Percentiles rank a stretch among this genome's conserved stretches.
phyloP scores from a whole-genome alignment of 192 early-diverging fungal species.

The Obelidium mucronatum region DNA sequence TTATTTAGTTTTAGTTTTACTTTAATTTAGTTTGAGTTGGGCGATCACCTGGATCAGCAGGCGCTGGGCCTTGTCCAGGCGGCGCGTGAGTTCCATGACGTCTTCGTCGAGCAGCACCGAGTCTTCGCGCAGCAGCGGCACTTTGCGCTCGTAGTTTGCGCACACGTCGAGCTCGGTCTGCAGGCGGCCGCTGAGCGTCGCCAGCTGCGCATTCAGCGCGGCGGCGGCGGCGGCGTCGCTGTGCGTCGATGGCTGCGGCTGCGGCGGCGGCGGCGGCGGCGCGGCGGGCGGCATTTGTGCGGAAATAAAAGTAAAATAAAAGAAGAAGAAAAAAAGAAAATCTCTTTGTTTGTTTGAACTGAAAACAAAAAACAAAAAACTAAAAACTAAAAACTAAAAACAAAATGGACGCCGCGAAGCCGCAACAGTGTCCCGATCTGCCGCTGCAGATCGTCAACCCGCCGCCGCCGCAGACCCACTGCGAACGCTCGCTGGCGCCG shows the following conservation, averaged over 20 bases:
- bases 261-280: not conserved
- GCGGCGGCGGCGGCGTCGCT: not conserved
- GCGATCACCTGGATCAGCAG: conserved; percentile 29
- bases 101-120: conserved; percentile 36
- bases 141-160: conserved; percentile 17
- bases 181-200: not conserved
- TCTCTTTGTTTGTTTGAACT: not conserved
- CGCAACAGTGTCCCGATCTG: no score
- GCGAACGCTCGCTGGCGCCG: conserved; percentile 8
- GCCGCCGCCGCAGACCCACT: not conserved
- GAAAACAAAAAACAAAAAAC: not conserved
- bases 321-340: no score
- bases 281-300: not conserved
- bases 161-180: conserved; percentile 4
- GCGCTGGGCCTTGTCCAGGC: conserved; percentile 30
- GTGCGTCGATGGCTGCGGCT: not conserved
- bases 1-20: no score
- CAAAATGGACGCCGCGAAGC: no score
- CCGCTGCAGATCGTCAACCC: not conserved
- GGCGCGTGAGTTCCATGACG: conserved; percentile 23
- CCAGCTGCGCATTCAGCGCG: conserved; percentile 1
- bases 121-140: conserved; percentile 26
- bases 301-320: no score
- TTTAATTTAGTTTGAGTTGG: no score
- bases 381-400: not conserved